These are phyloP conservation scores for Phytophthora citricola DNA, from an alignment of 352 stramenopile species.

Conservation along the genomic window DNA sequence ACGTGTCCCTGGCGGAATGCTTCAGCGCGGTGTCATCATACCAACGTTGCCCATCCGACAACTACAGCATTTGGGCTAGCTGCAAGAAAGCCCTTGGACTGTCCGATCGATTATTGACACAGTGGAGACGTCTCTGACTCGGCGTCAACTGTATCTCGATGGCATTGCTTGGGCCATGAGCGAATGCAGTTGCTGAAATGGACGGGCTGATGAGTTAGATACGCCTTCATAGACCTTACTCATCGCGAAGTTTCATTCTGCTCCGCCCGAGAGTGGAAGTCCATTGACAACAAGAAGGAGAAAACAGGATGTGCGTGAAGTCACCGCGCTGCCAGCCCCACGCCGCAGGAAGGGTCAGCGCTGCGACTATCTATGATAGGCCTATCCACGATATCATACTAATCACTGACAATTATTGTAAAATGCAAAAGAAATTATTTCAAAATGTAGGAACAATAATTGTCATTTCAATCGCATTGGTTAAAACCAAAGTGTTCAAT, in stretches of 20 bases:
- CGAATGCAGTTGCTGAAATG: constrained; percentile 10
- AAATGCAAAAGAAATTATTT: no score
- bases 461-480: not conserved
- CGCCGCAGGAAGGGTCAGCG: constrained; percentile 17
- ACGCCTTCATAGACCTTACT: not conserved
- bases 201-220: not conserved
- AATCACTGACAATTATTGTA: no score
- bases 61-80: constrained; percentile 1
- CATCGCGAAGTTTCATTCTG: not conserved
- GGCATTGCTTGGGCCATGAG: constrained; percentile 10
- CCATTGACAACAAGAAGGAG: not conserved
- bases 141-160: constrained; percentile 23
- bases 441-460: no score
- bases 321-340: constrained; percentile 13
- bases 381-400: not conserved
- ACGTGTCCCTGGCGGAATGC: not conserved
- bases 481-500: not conserved
- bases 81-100: constrained; percentile 10
- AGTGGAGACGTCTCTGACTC: constrained; percentile 9
- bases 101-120: constrained; percentile 9
- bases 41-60: constrained; percentile 10
- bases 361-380: constrained; percentile 16
- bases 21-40: constrained; percentile 1
- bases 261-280: not conserved
- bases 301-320: not conserved